phyloP scores from a whole-genome alignment of 257 asterid species.

The Solanum lycopersicoides region DNA sequence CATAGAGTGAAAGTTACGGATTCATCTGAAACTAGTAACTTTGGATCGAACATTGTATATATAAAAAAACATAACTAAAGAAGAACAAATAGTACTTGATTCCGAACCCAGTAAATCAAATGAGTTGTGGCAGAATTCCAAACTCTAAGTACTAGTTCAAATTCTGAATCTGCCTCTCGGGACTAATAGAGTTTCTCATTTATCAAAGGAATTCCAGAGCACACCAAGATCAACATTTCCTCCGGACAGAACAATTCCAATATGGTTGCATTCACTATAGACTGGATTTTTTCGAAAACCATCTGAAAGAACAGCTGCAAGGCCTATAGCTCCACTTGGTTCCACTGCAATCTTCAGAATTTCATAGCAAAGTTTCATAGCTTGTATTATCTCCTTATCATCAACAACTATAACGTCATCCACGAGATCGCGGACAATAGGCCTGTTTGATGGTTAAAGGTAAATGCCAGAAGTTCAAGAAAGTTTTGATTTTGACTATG shows the following conservation, averaged over 20 bases:
- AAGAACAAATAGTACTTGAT: background rate
- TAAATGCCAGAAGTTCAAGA: background rate
- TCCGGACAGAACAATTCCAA: slow-evolving; percentile 72
- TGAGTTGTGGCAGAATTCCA: background rate
- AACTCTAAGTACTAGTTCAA: background rate
- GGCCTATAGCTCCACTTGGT: slow-evolving; percentile 94
- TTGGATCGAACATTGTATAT: too few species aligned
- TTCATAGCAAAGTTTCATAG: slow-evolving; percentile 64
- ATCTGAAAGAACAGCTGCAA: slow-evolving; percentile 66
- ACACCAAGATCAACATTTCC: slow-evolving; percentile 82
- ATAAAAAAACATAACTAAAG: background rate
- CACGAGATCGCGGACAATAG: slow-evolving; percentile 85
- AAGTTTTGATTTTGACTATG: background rate
- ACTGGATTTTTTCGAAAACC: slow-evolving; percentile 34
- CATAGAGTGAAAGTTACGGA: too few species aligned
- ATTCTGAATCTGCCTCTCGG: background rate
- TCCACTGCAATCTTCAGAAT: slow-evolving; percentile 77
- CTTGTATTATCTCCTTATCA: slow-evolving; percentile 65
- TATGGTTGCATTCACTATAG: slow-evolving; percentile 43
- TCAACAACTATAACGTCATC: slow-evolving; percentile 62
- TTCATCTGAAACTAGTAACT: too few species aligned
- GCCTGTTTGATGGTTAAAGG: slow-evolving; percentile 32
- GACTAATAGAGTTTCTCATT: background rate
- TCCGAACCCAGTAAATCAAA: background rate
- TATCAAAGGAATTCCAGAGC: slow-evolving; percentile 56